phyloP scores from a whole-genome alignment of 805 yeast species.

The Tetrapisispora iriomotensis region DNA sequence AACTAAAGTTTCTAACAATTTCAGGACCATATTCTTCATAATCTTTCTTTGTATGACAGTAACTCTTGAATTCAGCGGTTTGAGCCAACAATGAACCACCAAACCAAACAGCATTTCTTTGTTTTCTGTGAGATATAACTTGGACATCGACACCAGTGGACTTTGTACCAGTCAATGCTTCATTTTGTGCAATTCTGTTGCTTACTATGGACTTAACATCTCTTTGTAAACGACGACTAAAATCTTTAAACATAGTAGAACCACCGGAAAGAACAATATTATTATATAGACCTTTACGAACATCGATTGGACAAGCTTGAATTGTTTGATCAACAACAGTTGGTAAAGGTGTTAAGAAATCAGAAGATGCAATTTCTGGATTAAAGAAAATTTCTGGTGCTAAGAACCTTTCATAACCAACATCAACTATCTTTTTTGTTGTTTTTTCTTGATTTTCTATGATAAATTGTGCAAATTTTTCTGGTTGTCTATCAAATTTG shows the following conservation, averaged over 20 bases:
- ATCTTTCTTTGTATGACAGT: conserved; percentile 94
- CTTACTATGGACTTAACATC: conserved; percentile 82
- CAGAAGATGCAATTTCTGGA: conserved; percentile 94
- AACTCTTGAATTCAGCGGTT: conserved; percentile 91
- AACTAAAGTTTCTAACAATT: conserved; percentile 92
- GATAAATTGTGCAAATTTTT: conserved; percentile 84
- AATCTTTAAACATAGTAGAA: conserved; percentile 96
- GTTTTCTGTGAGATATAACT: conserved; percentile 94
- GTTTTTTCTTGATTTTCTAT: conserved; percentile 71
- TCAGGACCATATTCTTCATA: conserved; percentile 97
- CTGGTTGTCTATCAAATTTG: conserved; percentile 89
- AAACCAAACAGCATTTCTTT: conserved; percentile 98
- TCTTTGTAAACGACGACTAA: conserved; percentile 94
- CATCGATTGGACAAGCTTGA: conserved; percentile 94
- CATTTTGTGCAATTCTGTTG: conserved; percentile 77
- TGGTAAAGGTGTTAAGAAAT: conserved; percentile 92
- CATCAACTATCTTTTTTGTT: conserved; percentile 63
- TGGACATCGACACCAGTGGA: conserved; percentile 94
- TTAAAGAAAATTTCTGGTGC: conserved; percentile 99
- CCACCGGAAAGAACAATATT: conserved; percentile 97
- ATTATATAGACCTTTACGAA: conserved; percentile 89
- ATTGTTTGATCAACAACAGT: conserved; percentile 92
- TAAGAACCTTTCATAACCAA: conserved; percentile 93
- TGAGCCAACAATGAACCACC: conserved; percentile 97
- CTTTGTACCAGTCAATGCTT: conserved; percentile 58